These are phyloP conservation scores for Nicotiana paniculata DNA, from an alignment of 257 asterid species.

Conservation along the genomic window DNA sequence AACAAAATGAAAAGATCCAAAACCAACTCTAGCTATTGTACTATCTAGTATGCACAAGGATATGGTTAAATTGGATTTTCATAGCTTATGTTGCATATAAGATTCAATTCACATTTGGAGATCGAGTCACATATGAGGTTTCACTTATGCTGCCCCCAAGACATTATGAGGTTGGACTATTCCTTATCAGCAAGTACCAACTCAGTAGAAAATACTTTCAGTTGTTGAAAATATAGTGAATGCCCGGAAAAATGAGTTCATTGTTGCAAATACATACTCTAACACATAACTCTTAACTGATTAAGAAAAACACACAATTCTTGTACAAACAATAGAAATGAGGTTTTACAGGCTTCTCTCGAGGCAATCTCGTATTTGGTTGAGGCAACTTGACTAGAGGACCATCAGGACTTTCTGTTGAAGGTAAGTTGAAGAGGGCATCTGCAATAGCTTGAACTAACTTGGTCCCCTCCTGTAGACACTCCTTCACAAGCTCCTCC, in stretches of 20 bases:
- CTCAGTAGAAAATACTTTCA: neutral
- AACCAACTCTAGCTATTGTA: neutral
- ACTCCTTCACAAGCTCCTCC: conserved; percentile 61
- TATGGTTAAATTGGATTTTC: neutral
- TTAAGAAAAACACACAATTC: neutral
- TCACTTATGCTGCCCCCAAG: neutral
- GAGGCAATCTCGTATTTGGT: conserved; percentile 69
- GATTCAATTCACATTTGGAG: neutral
- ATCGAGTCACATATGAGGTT: neutral
- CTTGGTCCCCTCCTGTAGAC: conserved; percentile 61
- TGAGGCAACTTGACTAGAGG: conserved; percentile 77
- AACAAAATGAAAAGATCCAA: neutral
- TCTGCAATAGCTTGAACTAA: conserved; percentile 82
- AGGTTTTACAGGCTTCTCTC: conserved; percentile 66
- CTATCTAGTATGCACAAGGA: neutral
- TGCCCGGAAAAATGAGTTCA: neutral
- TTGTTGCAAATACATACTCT: neutral
- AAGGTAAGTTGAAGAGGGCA: conserved; percentile 69
- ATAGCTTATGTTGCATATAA: neutral
- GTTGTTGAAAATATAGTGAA: neutral
- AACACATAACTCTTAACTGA: neutral
- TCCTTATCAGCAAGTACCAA: neutral
- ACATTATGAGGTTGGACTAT: neutral
- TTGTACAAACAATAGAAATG: neutral
- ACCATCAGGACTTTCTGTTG: conserved; percentile 66